Percentiles rank a stretch among this genome's conserved stretches.
phyloP scores from a whole-genome alignment of 495 filamentous ascomycete genomes.

The Aspergillus avenaceus region DNA sequence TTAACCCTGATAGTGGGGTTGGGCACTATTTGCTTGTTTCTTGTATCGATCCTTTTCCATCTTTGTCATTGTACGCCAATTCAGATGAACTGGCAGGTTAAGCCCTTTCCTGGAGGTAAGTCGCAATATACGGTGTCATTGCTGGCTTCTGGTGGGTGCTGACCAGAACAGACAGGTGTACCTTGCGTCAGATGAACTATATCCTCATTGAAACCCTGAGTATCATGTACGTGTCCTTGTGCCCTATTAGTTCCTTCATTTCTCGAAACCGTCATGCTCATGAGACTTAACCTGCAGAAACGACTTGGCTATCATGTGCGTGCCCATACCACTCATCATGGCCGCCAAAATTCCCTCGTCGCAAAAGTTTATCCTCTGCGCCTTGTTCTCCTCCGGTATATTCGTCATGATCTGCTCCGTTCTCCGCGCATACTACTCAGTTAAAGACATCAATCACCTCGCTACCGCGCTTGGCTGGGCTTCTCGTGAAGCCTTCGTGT shows the following conservation, averaged over 20 bases:
- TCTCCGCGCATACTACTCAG: slow-evolving; percentile 17
- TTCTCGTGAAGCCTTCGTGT: slow-evolving; percentile 14
- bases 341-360: background rate
- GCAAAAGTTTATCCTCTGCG: slow-evolving; percentile 3
- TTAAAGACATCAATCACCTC: slow-evolving; percentile 8
- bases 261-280: background rate
- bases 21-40: slow-evolving; percentile 33
- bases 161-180: slow-evolving; percentile 12
- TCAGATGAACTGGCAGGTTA: slow-evolving; percentile 42
- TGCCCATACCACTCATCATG: slow-evolving; percentile 10
- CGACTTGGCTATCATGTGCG: slow-evolving; percentile 6
- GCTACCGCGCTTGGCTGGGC: slow-evolving; percentile 14
- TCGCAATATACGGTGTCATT: background rate
- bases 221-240: slow-evolving; percentile 10
- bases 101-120: slow-evolving; percentile 38
- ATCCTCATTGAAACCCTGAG: slow-evolving; percentile 13
- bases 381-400: slow-evolving; percentile 12
- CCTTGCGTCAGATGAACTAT: slow-evolving; percentile 11
- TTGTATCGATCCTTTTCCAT: slow-evolving; percentile 38
- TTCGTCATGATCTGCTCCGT: slow-evolving; percentile 18
- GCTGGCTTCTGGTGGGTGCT: background rate
- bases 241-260: background rate
- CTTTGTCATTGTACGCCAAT: slow-evolving; percentile 39
- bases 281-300: background rate
- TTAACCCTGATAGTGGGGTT: slow-evolving; percentile 2